Percentiles rank a stretch among this genome's conserved stretches.
phyloP scores from a whole-genome alignment of 805 yeast genomes.

The Naumovozyma castellii region DNA sequence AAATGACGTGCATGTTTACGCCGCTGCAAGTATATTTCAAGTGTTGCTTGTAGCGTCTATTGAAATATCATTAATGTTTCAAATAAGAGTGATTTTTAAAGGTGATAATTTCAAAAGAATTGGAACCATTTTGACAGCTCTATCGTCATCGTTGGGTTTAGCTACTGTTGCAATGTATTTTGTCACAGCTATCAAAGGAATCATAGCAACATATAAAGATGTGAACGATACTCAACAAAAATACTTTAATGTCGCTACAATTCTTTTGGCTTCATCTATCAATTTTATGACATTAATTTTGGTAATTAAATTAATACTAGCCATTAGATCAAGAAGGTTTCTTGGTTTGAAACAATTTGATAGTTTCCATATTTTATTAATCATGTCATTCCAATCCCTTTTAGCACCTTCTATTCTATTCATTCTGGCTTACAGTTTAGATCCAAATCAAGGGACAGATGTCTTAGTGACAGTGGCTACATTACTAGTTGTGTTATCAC shows the following conservation, averaged over 20 bases:
- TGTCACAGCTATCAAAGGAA: conserved; percentile 38
- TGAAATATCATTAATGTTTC: conserved; percentile 60
- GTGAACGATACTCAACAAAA: conserved; percentile 25
- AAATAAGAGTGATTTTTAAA: conserved; percentile 60
- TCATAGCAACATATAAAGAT: conserved; percentile 29
- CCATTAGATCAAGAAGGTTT: conserved; percentile 61
- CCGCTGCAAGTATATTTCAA: conserved; percentile 54
- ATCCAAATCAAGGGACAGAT: conserved; percentile 27
- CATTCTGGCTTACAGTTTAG: conserved; percentile 42
- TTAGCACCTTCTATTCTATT: conserved; percentile 65
- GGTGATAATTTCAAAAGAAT: conserved; percentile 40
- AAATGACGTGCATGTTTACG: conserved; percentile 38
- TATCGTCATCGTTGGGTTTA: conserved; percentile 39
- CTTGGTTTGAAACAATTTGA: conserved; percentile 79
- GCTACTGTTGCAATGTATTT: conserved; percentile 54
- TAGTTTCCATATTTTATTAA: conserved; percentile 66
- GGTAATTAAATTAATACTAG: conserved; percentile 52
- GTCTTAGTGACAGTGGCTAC: conserved; percentile 45
- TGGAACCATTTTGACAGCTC: conserved; percentile 32
- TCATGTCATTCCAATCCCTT: conserved; percentile 77
- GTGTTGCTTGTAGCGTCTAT: conserved; percentile 50
- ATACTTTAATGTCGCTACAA: conserved; percentile 44
- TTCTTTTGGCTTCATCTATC: conserved; percentile 62
- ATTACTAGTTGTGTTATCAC: conserved; percentile 55
- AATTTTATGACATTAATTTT: conserved; percentile 53